Conservation (phyloP, 768 basidiomycete species). For the Mycena indigotica region DNA sequence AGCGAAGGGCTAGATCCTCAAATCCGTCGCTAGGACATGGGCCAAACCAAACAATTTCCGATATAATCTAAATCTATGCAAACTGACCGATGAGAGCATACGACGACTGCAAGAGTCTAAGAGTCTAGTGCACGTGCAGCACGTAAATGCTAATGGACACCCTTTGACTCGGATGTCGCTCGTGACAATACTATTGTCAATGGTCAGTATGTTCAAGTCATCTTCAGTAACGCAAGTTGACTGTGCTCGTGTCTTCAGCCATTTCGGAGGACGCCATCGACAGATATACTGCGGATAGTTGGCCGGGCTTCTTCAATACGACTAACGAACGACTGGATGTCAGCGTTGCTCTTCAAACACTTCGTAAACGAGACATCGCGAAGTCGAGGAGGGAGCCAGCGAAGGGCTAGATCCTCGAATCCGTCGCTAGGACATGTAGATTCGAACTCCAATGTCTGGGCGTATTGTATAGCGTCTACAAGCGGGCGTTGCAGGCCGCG, state of each 20-base stretch:
- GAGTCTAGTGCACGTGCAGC: too few relatives aligned
- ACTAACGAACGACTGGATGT: constrained; percentile 3
- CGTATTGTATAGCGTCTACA: constrained; percentile 2
- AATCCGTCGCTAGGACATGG: constrained; percentile 2
- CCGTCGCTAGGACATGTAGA: constrained; percentile 1
- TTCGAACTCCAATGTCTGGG: constrained; percentile 9
- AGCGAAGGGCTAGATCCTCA: constrained; percentile 6
- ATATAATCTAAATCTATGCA: too few relatives aligned
- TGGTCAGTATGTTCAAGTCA: too few relatives aligned
- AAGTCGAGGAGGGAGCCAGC: constrained; percentile 7
- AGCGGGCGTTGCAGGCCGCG: neutral
- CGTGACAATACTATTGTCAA: too few relatives aligned
- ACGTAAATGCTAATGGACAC: too few relatives aligned
- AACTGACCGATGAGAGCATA: too few relatives aligned
- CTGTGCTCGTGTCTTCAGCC: too few relatives aligned
- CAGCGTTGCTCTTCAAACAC: neutral
- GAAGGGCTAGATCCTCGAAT: constrained; percentile 6
- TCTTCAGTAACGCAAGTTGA: too few relatives aligned
- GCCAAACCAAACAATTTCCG: too few relatives aligned
- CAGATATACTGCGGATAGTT: neutral
- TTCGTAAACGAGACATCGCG: constrained; percentile 3
- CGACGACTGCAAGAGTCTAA: too few relatives aligned
- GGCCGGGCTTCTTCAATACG: constrained; percentile 3
- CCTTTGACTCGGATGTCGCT: too few relatives aligned
- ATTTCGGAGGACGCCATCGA: too few relatives aligned